Percentiles rank a stretch among this genome's conserved stretches.
Conservation (phyloP, 2,329 filamentous ascomycete genomes). For the Boeremia lycopersici region DNA sequence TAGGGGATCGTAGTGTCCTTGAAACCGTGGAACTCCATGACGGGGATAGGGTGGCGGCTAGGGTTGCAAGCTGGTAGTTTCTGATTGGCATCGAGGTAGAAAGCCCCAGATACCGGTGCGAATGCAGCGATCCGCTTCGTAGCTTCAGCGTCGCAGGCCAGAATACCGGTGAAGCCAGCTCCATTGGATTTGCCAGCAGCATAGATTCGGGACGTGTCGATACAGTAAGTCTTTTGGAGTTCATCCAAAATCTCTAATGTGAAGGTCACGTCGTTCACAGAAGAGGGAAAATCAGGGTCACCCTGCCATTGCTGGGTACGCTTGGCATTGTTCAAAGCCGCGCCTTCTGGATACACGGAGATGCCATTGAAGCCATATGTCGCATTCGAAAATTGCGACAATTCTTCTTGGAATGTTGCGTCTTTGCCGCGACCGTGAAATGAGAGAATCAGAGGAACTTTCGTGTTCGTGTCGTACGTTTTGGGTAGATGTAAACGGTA, state of each 20-base stretch:
- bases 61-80: conserved; percentile 36
- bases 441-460: conserved; percentile 54
- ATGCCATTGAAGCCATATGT: conserved; percentile 53
- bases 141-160: conserved; percentile 54
- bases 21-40: conserved; percentile 54
- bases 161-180: conserved; percentile 56
- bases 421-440: conserved; percentile 54
- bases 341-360: conserved; percentile 54
- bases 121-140: conserved; percentile 57
- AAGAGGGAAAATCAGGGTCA: conserved; percentile 47
- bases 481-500: conserved; percentile 49
- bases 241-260: conserved; percentile 51
- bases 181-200: conserved; percentile 61
- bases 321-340: conserved; percentile 23
- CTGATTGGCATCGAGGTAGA: conserved; percentile 45
- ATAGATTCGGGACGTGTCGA: conserved; percentile 54
- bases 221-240: conserved; percentile 51
- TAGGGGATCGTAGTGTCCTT: conserved; percentile 52
- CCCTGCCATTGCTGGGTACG: conserved; percentile 50
- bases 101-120: conserved; percentile 55
- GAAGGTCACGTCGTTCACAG: conserved; percentile 54
- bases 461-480: conserved; percentile 46
- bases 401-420: conserved; percentile 47
- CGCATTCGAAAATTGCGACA: conserved; percentile 55
- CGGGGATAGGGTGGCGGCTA: conserved; percentile 40